A percentile compares a stretch with the other conserved stretches of the same genome.
phyloP scores from a whole-genome alignment of 768 basidiomycete genomes.

The Leccinum arenicola region DNA sequence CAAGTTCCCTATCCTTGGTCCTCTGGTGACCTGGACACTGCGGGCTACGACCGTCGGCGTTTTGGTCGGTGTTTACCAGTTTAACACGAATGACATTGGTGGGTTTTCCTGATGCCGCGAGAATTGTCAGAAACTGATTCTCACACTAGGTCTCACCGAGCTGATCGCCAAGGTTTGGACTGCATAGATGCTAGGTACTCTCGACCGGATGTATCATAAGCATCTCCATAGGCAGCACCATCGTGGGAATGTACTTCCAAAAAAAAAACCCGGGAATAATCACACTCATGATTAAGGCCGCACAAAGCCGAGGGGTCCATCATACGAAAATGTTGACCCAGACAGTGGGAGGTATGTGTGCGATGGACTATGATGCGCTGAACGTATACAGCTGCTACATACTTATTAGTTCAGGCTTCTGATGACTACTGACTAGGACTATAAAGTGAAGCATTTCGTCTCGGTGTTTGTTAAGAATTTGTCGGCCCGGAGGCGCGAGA shows the following conservation, averaged over 20 bases:
- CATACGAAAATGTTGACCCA: not conserved
- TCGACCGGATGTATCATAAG: not conserved
- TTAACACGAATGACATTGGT: slow-evolving; percentile 99
- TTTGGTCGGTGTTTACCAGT: slow-evolving; percentile 91
- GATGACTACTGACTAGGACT: not conserved
- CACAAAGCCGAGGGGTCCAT: not conserved
- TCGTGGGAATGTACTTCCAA: not conserved
- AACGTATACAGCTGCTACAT: not conserved
- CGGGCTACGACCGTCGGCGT: slow-evolving; percentile 76
- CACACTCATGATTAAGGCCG: not conserved
- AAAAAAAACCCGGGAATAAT: not conserved
- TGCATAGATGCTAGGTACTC: slow-evolving; percentile 44
- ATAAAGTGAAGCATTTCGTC: not conserved
- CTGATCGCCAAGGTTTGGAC: slow-evolving; percentile 80
- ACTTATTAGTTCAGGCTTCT: not conserved
- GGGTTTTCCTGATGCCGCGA: slow-evolving; percentile 30
- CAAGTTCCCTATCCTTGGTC: slow-evolving; percentile 87
- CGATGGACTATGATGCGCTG: not conserved
- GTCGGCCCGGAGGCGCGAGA: not conserved
- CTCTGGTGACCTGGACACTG: slow-evolving; percentile 68
- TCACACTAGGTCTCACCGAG: slow-evolving; percentile 71
- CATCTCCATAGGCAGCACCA: not conserved
- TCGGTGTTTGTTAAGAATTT: not conserved
- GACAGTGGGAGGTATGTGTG: not conserved
- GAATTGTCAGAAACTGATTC: not conserved